Base-by-base conservation (phyloP, 1,284 basidiomycete species). In the Tilletia setariae region DNA sequence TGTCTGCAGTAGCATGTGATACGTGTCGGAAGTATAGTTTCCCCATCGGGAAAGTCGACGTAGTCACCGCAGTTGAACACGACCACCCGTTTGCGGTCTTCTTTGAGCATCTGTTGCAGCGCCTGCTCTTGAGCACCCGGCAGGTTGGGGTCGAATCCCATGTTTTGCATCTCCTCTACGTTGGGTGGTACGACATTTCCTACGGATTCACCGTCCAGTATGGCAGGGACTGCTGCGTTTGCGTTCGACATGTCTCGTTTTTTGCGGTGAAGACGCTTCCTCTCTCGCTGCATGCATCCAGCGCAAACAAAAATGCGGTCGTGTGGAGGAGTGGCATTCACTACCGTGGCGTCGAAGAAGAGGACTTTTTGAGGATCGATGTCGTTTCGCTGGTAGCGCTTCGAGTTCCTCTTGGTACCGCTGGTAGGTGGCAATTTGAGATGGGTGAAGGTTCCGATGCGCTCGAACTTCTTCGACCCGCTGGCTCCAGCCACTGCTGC, bases 1-100 rank as follows among this genome's bases (percentile, higher is more conserved):
- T 98, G 96, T 65, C 96, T 90, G 79, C 96, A 98, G 83, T 99
- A 99, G 84, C 96, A 99, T 7, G 96, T 97, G 74, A 99, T 93
- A 62, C 96, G 89, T 63, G 98, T 90, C 2, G 96, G 96, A 19
- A 99, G 86, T 21, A 92, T 87, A 15, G 90, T 90, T 46, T 92
- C 91, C 42, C 96, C 96, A 21, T 90, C 87, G 16, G 89, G 90
- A 80, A 98, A 93, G 77, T 94, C 91, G 64, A 98, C 87, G 66
- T 93, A 88, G 76, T 96, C 92, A 0, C 92, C 88, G 77, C 94
- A 97, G 80, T 98, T 98, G 86, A 98, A 99, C 15, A 82, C 72
- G 1, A 82, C 79, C 43, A 81, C 76, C 6, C 79, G 78, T 66
- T 80, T 79, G 70, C 77, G 76, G 67, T 79, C 80, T 56, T 80